Conservation (phyloP, 2,329 filamentous ascomycete species). For the Trichoderma harzianum region DNA sequence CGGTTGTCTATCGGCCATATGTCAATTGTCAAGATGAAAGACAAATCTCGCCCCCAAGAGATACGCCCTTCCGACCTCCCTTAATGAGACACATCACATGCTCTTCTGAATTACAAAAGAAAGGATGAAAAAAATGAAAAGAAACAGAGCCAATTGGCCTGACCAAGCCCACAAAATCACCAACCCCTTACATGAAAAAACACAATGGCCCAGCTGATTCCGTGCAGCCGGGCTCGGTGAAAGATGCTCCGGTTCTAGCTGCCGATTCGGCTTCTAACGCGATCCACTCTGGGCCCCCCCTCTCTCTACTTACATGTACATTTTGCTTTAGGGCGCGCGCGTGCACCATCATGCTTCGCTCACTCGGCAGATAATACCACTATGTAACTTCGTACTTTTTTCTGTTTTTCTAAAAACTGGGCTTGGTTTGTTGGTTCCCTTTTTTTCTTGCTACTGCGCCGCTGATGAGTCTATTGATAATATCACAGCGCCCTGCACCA, state of each 20-base stretch:
- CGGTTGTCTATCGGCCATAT: background rate
- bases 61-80: background rate
- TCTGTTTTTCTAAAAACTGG: background rate
- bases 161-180: background rate
- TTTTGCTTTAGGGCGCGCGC: background rate
- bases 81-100: background rate
- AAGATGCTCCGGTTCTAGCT: conserved; percentile 5
- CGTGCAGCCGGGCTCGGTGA: conserved; percentile 4
- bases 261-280: background rate
- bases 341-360: background rate
- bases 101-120: background rate
- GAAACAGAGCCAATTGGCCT: background rate
- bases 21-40: background rate
- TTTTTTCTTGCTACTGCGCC: background rate
- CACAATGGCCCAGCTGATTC: background rate
- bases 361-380: background rate
- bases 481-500: background rate
- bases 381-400: background rate
- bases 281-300: background rate
- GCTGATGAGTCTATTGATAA: background rate
- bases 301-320: background rate
- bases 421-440: background rate
- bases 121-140: background rate
- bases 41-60: background rate
- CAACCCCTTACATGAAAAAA: background rate